phyloP scores from a whole-genome alignment of 495 filamentous ascomycete genomes.

The Penicillium tannophilum region DNA sequence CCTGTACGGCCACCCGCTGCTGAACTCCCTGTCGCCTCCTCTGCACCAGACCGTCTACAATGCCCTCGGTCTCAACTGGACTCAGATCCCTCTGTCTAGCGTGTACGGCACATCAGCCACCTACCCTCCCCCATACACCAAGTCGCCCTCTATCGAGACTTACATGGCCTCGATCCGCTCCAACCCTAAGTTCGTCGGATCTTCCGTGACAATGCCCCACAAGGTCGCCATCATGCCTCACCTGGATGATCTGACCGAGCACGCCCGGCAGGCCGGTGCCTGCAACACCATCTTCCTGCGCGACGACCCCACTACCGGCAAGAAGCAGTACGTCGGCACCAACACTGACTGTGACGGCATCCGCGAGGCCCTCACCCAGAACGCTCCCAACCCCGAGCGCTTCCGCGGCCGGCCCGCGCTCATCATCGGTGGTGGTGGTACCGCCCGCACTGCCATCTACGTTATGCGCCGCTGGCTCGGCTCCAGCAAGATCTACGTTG shows the following conservation, averaged over 20 bases:
- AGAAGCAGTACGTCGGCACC: slow-evolving; percentile 59
- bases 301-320: slow-evolving; percentile 38
- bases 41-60: slow-evolving; percentile 68
- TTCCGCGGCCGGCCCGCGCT: slow-evolving; percentile 60
- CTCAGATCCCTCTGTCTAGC: slow-evolving; percentile 54
- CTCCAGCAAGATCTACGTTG: slow-evolving; percentile 67
- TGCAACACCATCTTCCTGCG: slow-evolving; percentile 74
- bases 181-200: slow-evolving; percentile 59
- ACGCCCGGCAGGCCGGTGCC: slow-evolving; percentile 67
- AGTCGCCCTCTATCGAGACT: slow-evolving; percentile 45
- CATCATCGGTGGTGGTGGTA: slow-evolving; percentile 69
- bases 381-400: slow-evolving; percentile 41
- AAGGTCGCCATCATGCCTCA: slow-evolving; percentile 70
- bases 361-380: slow-evolving; percentile 66
- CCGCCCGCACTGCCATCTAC: slow-evolving; percentile 70
- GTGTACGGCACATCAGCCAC: slow-evolving; percentile 37
- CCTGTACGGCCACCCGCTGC: slow-evolving; percentile 56
- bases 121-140: slow-evolving; percentile 42
- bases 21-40: slow-evolving; percentile 71
- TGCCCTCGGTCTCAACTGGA: slow-evolving; percentile 59
- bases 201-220: slow-evolving; percentile 74
- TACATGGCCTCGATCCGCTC: slow-evolving; percentile 51
- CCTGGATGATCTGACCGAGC: slow-evolving; percentile 67
- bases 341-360: slow-evolving; percentile 79
- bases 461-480: slow-evolving; percentile 65